phyloP scores from a whole-genome alignment of 2,329 filamentous ascomycete species.

The Geoglossum cookeanum region DNA sequence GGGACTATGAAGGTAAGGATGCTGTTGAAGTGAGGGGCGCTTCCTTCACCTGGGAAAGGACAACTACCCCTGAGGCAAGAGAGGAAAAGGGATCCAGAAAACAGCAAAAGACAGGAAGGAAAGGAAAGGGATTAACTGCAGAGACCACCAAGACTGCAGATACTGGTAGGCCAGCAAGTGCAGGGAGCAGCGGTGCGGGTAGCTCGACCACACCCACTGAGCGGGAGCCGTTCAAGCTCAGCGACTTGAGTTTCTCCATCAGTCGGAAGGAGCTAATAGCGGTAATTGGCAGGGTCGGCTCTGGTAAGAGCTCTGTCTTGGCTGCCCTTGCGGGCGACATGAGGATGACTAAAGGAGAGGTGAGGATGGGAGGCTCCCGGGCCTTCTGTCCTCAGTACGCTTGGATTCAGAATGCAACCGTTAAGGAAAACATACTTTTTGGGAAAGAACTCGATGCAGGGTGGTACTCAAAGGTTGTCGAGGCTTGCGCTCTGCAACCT shows the following conservation, averaged over 20 bases:
- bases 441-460: slow-evolving; percentile 41
- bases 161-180: not conserved
- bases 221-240: slow-evolving; percentile 22
- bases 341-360: slow-evolving; percentile 58
- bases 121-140: not conserved
- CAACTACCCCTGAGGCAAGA: slow-evolving; percentile 32
- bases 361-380: slow-evolving; percentile 57
- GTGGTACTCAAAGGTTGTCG: slow-evolving; percentile 74
- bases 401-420: slow-evolving; percentile 87
- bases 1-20: slow-evolving; percentile 30
- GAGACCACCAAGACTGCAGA: not conserved
- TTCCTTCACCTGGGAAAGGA: slow-evolving; percentile 77
- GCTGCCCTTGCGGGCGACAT: slow-evolving; percentile 86
- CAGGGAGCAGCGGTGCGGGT: slow-evolving; percentile 24
- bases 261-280: slow-evolving; percentile 22
- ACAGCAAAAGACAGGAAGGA: slow-evolving; percentile 6
- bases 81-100: slow-evolving; percentile 14
- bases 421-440: slow-evolving; percentile 80
- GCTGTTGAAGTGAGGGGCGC: slow-evolving; percentile 52
- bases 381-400: slow-evolving; percentile 93
- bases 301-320: slow-evolving; percentile 77
- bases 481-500: slow-evolving; percentile 64
- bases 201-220: slow-evolving; percentile 13
- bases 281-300: slow-evolving; percentile 46
- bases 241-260: slow-evolving; percentile 19